Evolutionary conservation across 176 grass and related monocot species (phyloP).

Genomic region (Lolium rigidum): DNA sequence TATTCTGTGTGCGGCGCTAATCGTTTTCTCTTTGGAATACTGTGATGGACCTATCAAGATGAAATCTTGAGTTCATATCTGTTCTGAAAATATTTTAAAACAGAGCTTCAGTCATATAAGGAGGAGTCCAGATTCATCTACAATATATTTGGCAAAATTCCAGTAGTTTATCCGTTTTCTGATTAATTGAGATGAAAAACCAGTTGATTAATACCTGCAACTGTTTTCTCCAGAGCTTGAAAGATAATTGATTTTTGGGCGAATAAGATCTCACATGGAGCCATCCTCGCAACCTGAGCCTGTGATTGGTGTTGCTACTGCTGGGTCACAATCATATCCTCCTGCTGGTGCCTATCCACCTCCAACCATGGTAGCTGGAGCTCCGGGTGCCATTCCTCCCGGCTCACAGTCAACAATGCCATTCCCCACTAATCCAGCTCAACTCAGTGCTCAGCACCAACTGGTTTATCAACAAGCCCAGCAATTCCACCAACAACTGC

Average conservation of each 20-base stretch:
- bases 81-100: neutral
- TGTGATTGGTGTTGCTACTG: constrained; percentile 55
- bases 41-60: neutral
- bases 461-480: constrained; percentile 72
- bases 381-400: constrained; percentile 34
- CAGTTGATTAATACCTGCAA: constrained; percentile 25
- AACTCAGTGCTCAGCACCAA: constrained; percentile 62
- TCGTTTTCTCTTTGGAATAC: constrained; percentile 22
- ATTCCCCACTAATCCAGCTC: constrained; percentile 55
- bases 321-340: constrained; percentile 64
- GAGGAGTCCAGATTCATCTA: constrained; percentile 13
- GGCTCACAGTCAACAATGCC: constrained; percentile 42
- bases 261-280: constrained; percentile 51
- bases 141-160: constrained; percentile 15
- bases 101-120: neutral
- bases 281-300: constrained; percentile 60
- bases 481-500: constrained; percentile 65
- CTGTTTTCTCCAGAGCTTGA: constrained; percentile 15
- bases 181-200: neutral
- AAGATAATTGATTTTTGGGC: constrained; percentile 33
- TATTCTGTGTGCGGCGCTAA: neutral
- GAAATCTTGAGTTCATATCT: neutral
- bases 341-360: constrained; percentile 30
- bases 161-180: constrained; percentile 16
- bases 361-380: constrained; percentile 50